These are phyloP conservation scores for Adansonia rubrostipa DNA, from an alignment of 441 rosid genomes.

Conservation along the genomic window DNA sequence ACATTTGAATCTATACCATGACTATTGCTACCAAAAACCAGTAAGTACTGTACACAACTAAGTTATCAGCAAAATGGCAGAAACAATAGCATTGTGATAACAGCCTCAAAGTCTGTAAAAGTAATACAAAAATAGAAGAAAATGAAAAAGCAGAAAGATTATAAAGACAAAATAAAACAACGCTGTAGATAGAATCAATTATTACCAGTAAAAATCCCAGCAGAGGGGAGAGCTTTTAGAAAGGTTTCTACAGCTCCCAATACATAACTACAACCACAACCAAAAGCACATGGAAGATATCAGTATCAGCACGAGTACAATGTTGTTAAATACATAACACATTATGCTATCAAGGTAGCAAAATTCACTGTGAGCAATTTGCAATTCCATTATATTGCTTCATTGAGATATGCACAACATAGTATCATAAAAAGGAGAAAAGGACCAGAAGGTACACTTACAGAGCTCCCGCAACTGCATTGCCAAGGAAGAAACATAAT, in stretches of 20 bases:
- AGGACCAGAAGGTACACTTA: conserved; percentile 55
- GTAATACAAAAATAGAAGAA: neutral
- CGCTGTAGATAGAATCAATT: conserved; percentile 18
- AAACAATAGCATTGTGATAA: neutral
- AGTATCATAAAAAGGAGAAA: neutral
- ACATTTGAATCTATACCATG: conserved; percentile 7
- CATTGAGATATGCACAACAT: conserved; percentile 24
- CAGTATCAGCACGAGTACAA: conserved; percentile 18
- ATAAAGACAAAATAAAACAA: neutral
- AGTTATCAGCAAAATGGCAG: neutral
- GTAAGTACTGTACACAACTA: neutral
- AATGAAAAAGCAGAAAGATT: neutral
- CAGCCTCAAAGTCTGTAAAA: neutral
- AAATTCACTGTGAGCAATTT: neutral
- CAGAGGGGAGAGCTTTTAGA: conserved; percentile 93
- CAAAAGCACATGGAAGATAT: conserved; percentile 34
- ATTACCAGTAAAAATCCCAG: conserved; percentile 92
- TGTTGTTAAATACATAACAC: neutral
- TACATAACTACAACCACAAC: conserved; percentile 68
- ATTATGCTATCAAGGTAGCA: conserved; percentile 25
- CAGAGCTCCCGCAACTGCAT: conserved; percentile 99
- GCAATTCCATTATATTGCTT: neutral
- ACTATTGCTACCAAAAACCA: neutral
- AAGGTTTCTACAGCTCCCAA: conserved; percentile 99
- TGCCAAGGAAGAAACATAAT: conserved; percentile 97